A percentile compares a stretch with the other conserved stretches of the same genome.
These are phyloP conservation scores for Neurospora sp. DNA, from an alignment of 2,329 filamentous ascomycete species.

Conservation along the genomic window DNA sequence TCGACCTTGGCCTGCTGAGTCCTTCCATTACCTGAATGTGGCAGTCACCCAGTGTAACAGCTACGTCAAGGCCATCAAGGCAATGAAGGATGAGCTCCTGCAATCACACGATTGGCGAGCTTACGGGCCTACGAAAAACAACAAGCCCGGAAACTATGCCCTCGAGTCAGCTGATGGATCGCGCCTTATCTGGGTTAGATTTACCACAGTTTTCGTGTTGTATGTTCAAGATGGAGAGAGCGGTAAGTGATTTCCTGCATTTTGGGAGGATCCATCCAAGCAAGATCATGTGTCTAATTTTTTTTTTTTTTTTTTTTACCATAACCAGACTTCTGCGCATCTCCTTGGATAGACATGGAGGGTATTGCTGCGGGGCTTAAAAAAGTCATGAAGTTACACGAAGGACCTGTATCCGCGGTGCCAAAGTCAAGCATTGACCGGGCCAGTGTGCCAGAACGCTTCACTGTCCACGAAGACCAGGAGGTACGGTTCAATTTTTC, in stretches of 20 bases:
- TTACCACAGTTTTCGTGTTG: neutral
- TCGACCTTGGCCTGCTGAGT: no score
- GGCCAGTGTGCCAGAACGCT: no score
- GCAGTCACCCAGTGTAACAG: neutral
- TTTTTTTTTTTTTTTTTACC: no score
- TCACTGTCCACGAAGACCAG: no score
- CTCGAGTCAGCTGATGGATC: neutral
- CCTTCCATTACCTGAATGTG: neutral
- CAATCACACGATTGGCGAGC: neutral
- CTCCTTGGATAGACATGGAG: no score
- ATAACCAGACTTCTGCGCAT: no score
- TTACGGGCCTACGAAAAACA: neutral
- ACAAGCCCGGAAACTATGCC: neutral
- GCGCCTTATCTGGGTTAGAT: neutral
- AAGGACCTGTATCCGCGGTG: no score
- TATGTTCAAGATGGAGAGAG: fast-evolving
- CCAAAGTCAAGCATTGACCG: no score
- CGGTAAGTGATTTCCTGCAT: neutral
- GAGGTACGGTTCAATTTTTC: neutral
- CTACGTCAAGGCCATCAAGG: neutral
- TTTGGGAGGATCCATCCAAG: no score
- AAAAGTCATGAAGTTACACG: no score
- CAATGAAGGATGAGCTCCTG: neutral
- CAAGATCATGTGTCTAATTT: no score
- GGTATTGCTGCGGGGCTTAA: no score